Conservation (phyloP, 1,284 basidiomycete genomes). For the Puccinia novopanici region DNA sequence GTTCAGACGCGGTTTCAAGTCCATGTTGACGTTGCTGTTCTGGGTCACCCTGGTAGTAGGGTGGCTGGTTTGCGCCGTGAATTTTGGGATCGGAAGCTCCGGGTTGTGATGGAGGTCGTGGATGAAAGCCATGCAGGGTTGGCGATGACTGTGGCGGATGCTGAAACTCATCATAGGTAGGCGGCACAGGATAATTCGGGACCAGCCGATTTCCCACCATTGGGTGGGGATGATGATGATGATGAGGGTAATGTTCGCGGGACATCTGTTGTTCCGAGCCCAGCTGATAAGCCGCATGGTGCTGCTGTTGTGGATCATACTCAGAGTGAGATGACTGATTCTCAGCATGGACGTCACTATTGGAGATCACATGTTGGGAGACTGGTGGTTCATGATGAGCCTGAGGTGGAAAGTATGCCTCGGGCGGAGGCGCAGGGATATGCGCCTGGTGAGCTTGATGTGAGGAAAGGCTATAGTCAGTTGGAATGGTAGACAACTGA, state of each 20-base stretch:
- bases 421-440: not conserved
- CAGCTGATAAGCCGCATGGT: not conserved
- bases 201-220: not conserved
- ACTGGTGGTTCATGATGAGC: not conserved
- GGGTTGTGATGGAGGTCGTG: not conserved
- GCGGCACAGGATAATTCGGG: constrained; percentile 20
- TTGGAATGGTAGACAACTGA: not conserved
- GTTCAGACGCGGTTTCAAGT: not conserved
- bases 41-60: not conserved
- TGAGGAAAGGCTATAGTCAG: not conserved
- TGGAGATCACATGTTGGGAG: not conserved
- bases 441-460: constrained; percentile 4
- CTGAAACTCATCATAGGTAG: constrained; percentile 6
- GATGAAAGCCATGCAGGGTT: not conserved
- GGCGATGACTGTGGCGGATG: not conserved
- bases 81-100: not conserved
- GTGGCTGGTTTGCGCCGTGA: not conserved
- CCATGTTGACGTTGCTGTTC: not conserved
- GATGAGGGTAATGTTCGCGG: not conserved
- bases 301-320: not conserved
- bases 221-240: not conserved
- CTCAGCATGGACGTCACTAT: not conserved
- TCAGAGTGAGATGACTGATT: not conserved
- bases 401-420: constrained; percentile 12
- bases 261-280: not conserved